Conservation (phyloP, 768 basidiomycete genomes). For the Termitomyces eurrhizus region DNA sequence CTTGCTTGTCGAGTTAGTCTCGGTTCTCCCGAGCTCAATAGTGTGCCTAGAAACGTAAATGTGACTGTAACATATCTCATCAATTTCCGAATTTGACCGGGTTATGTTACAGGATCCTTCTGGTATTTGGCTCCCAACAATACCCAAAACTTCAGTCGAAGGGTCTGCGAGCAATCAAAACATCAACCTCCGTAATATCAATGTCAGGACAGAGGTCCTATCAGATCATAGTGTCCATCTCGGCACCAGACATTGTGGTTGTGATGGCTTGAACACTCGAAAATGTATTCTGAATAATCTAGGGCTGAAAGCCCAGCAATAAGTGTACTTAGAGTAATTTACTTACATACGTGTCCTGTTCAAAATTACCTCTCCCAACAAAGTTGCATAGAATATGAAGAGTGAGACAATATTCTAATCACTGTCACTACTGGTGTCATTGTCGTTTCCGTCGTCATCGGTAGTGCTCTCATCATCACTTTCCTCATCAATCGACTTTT, state of each 20-base stretch:
- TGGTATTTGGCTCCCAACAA: conserved; percentile 11
- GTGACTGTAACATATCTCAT: neutral
- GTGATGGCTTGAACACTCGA: neutral
- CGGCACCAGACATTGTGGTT: neutral
- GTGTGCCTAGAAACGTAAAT: conserved; percentile 1
- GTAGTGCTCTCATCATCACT: conserved; percentile 49
- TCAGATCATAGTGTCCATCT: conserved; percentile 10
- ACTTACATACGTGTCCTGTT: conserved; percentile 17
- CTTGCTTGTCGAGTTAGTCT: conserved; percentile 11
- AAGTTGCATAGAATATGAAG: conserved; percentile 6
- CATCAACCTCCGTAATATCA: conserved; percentile 19
- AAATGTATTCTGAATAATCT: neutral
- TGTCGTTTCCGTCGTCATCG: conserved; percentile 53
- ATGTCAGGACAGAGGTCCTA: conserved; percentile 16
- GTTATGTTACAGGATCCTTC: neutral
- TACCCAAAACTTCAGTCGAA: neutral
- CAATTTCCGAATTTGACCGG: neutral
- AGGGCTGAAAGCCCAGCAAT: neutral
- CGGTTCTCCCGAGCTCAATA: conserved; percentile 5
- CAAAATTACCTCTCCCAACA: conserved; percentile 5
- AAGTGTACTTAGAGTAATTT: conserved; percentile 12
- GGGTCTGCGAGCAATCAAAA: conserved; percentile 8
- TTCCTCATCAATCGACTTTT: conserved; percentile 47
- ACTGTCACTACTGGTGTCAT: conserved; percentile 38
- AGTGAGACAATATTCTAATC: conserved; percentile 29